Evolutionary conservation across 2,329 filamentous ascomycete genomes (phyloP).

Genomic region (Fusarium dimerum): DNA sequence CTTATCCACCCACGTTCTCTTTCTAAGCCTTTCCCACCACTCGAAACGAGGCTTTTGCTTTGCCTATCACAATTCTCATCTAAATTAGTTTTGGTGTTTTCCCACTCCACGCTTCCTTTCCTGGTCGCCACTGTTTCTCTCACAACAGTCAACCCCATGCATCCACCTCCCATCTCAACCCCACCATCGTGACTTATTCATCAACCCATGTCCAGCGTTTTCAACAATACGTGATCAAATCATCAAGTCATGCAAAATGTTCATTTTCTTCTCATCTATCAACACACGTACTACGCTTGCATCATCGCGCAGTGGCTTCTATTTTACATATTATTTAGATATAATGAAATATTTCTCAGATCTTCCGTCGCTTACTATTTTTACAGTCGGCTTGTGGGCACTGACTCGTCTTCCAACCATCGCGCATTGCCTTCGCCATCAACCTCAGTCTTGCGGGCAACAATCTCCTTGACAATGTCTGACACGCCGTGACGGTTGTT

Average conservation of each 20-base stretch:
- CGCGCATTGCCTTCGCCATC: slow-evolving; percentile 44
- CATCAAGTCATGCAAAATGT: slow-evolving; percentile 10
- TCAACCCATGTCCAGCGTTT: slow-evolving; percentile 8
- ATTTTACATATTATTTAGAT: slow-evolving; percentile 28
- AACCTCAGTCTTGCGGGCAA: slow-evolving; percentile 61
- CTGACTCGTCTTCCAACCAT: slow-evolving; percentile 37
- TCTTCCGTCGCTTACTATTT: slow-evolving; percentile 2
- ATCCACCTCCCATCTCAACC: slow-evolving; percentile 4
- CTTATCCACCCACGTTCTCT: slow-evolving; percentile 1
- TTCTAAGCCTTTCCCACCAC: not conserved
- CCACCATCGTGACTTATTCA: slow-evolving; percentile 12
- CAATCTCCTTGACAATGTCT: slow-evolving; percentile 68
- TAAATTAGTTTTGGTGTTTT: not conserved
- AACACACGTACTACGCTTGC: slow-evolving; percentile 24
- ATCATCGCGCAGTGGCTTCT: slow-evolving; percentile 21
- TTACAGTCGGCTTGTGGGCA: slow-evolving; percentile 37
- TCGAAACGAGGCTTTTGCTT: not conserved
- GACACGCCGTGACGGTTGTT: slow-evolving; percentile 68
- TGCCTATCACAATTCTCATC: not conserved
- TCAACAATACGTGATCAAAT: not conserved
- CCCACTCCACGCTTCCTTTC: slow-evolving; percentile 1
- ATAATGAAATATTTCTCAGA: slow-evolving; percentile 8
- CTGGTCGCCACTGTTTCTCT: slow-evolving; percentile 10
- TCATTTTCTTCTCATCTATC: slow-evolving; percentile 27
- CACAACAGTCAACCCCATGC: not conserved